Evolutionary conservation across 495 filamentous ascomycete species (phyloP).

Genomic region (Talaromyces ruber): DNA sequence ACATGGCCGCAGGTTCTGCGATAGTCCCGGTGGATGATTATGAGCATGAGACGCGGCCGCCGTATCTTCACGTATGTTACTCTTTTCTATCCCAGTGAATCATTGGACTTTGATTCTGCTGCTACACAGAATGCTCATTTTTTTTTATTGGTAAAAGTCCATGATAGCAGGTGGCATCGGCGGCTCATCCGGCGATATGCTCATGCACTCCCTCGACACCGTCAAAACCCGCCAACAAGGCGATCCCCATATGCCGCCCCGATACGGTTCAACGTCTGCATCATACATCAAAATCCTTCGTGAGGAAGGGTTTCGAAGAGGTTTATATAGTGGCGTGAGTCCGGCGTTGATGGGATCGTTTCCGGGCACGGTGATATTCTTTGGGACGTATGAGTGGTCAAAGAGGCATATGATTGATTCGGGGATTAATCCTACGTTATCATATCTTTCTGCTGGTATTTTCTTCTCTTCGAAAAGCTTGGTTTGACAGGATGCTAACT

Average conservation of each 20-base stretch:
- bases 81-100: not conserved
- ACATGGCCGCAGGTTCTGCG: not conserved
- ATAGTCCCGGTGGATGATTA: constrained; percentile 12
- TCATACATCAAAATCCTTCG: constrained; percentile 89
- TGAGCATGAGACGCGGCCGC: constrained; percentile 47
- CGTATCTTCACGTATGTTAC: constrained; percentile 55
- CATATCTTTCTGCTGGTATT: constrained; percentile 77
- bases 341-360: constrained; percentile 90
- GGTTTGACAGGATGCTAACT: not conserved
- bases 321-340: constrained; percentile 86
- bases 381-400: constrained; percentile 91
- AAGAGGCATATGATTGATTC: constrained; percentile 80
- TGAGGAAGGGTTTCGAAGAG: constrained; percentile 80
- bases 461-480: not conserved
- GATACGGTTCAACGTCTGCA: constrained; percentile 78
- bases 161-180: constrained; percentile 93
- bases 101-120: not conserved
- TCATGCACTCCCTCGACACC: constrained; percentile 98
- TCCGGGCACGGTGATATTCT: constrained; percentile 89
- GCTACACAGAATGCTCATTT: not conserved
- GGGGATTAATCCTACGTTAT: constrained; percentile 66
- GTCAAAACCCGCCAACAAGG: constrained; percentile 99
- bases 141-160: constrained; percentile 41
- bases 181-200: constrained; percentile 87
- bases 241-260: constrained; percentile 82